These are phyloP conservation scores for Sarocladium strictum DNA, from an alignment of 2,329 filamentous ascomycete species.

Conservation along the genomic window DNA sequence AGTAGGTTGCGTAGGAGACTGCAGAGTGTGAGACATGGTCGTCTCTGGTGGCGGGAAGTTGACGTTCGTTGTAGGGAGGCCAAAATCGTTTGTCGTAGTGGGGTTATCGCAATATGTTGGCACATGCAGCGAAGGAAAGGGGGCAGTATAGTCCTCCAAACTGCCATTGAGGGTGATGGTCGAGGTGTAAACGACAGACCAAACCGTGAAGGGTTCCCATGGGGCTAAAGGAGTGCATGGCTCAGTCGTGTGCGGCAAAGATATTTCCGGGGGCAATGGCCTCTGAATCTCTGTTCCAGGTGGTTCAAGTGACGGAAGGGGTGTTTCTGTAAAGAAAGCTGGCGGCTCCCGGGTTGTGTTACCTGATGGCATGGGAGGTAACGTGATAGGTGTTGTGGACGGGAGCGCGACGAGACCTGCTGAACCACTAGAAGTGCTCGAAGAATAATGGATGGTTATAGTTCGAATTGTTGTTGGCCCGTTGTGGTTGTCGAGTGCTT, in stretches of 20 bases:
- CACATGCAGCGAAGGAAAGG: conserved; percentile 34
- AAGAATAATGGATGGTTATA: not conserved
- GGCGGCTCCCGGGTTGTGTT: not conserved
- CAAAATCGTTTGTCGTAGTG: not conserved
- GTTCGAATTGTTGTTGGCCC: not conserved
- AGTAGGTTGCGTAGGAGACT: no score
- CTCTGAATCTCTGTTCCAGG: not conserved
- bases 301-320: not conserved
- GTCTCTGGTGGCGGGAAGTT: not conserved
- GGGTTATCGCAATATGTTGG: conserved; percentile 30
- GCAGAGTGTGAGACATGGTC: no score
- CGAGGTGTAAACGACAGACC: conserved; percentile 41
- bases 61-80: conserved; percentile 1
- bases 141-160: conserved; percentile 39
- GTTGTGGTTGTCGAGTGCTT: not conserved
- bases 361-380: not conserved
- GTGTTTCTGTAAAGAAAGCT: not conserved
- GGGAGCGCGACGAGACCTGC: not conserved
- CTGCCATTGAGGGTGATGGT: conserved; percentile 44
- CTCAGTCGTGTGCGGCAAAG: conserved; percentile 8
- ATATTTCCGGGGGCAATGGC: not conserved
- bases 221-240: conserved; percentile 27
- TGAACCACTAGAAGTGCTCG: not conserved
- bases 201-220: conserved; percentile 29
- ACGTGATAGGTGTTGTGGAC: not conserved